Base-by-base conservation (phyloP, 164 flowering plant species). In the Stephania yunnanensis region DNA sequence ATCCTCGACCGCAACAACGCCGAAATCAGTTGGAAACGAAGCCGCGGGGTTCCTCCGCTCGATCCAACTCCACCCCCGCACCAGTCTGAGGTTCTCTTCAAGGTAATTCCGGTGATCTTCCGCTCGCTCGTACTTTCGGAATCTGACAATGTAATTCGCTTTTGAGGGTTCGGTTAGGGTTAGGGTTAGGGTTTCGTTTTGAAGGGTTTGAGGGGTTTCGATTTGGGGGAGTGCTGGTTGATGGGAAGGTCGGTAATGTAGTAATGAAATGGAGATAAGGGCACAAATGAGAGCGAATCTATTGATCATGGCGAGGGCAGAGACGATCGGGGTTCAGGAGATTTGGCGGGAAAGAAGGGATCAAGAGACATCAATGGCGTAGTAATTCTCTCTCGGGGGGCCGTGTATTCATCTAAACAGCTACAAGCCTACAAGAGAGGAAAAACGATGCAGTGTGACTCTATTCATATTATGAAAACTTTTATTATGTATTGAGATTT, bases 21-120 rank as follows among this genome's bases (percentile, higher is more conserved):
- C 99, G 61, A 95, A 95, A 78, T 95, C 98, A 6, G 99, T 95
- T 17, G 98, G 97, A 78, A 78, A 93, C 74, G 75, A 76, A 20
- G 89, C 76, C 12, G 97, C 98, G 3, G 98, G 90, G 70, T 91
- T 91, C 68, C 79, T 77, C 79, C 99, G 71, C 79, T 91, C 91
- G 81, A 95, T 86, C 99, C 99, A 95, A 53, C 79, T 78, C 99
- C 99, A 95, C 11, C 92, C 91, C 46, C 63, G 68, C 3, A 81
- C 78, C 58, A 15, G 71, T 7, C 76, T 72, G 31, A 91, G 65
- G 12, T 72, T 77, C 36, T 80, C 71, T 74, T 87, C 80, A n/a
- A 95, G 84, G 78, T 92, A 92, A 1, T 22, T 6, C 29, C 83
- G 83, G 74, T 89, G 94, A 44, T 88, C 87, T 4, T 86, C 84